Base-by-base conservation (phyloP, 768 basidiomycete species). In the Mycena rebaudengoi region DNA sequence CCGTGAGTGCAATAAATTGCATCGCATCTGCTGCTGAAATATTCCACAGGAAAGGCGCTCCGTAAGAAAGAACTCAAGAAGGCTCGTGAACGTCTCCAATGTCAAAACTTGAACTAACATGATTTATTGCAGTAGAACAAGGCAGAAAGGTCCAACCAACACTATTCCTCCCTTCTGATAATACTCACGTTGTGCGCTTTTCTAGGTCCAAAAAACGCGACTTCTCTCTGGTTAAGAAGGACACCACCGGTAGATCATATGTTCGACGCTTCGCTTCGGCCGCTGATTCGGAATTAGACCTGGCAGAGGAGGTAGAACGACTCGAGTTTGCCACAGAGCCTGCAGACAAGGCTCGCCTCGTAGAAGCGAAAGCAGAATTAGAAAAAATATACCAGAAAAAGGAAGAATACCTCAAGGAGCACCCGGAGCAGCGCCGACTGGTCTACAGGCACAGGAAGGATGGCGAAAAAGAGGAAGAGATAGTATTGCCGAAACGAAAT, bases 51-150 rank as follows among this genome's bases (percentile, higher is more conserved):
- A 57, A 99, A 99, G 79, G 89, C 94, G 4, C 91, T 90, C 73
- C 85, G 94, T 62, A 96, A 95, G 77, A 98, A 96, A 75, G 97
- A 99, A 75, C 81, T 98, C 43, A 97, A 97, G 81, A 97, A 95
- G 90, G 95, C 90, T 78, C 68, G 86, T 66, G 33, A 28, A 59
- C 33, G 28, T 51, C 41, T 14, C 7, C 23, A 37, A 20, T 67
- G 67, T 45, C 65, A 58, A 48, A 64, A 62, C 44, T 55, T 49
- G 35, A 43, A 49, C 54, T 73, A 64, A 74, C 48, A 41, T 41
- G 52, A 32, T 55, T 54, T 58, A 69, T 52, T 83, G 77, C 77
- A 88, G 86, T 90, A 96, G 95, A 97, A 98, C 84, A 98, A 98
- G 82, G 78, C 90, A 74, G 89, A 86, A 58, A 84, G 96, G 58